Base-by-base conservation (phyloP, 2,329 filamentous ascomycete genomes). In the Monilinia polystroma region DNA sequence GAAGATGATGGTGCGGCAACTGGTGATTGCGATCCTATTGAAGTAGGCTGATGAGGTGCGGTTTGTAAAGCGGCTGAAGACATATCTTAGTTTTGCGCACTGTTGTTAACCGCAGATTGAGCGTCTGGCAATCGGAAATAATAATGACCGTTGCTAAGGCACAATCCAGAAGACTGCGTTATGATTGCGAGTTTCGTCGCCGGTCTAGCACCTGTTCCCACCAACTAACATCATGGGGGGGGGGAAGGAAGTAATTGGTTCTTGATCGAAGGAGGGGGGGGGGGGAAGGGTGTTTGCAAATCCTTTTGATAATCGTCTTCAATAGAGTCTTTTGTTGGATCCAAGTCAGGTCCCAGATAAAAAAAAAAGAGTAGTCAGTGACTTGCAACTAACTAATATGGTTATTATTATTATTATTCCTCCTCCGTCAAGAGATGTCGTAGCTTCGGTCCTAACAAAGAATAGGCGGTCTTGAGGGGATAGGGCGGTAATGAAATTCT, bases 31-130 rank as follows among this genome's bases (percentile, higher is more conserved):
- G 81, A 75, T 72, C 77, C 79, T 64, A 81, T 76, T 55, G 76
- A 79, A 66, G 81, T 78, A 72, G 80, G 78, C 75, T 84, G 83
- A 77, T 85, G 84, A 73, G 84, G 81, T 75, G 82, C 79, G 71
- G 84, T 80, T 78, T 89, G 87, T 76, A 90, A 79, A 73, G 84
- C 84, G 81, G 87, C 84, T 78, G 84, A 87, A 79, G 84, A 86
- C 85, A 85, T 87, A 78, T 81, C 83, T 80, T 76, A 26, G 58
- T 53, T 53, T 66, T 70, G 70, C 69, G 71, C 70, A 66, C 64
- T 54, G 57, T 65, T 65, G 63, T 59, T 55, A 65, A 67, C 66
- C 63, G 59, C 66, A 45, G 57, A 59, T 63, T 63, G 63, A 56
- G 63, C 58, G 54, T 57, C 57, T 43, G 38, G 63, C 53, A 56